Conservation (phyloP, 257 asterid species). For the Orobanche coerulescens region DNA sequence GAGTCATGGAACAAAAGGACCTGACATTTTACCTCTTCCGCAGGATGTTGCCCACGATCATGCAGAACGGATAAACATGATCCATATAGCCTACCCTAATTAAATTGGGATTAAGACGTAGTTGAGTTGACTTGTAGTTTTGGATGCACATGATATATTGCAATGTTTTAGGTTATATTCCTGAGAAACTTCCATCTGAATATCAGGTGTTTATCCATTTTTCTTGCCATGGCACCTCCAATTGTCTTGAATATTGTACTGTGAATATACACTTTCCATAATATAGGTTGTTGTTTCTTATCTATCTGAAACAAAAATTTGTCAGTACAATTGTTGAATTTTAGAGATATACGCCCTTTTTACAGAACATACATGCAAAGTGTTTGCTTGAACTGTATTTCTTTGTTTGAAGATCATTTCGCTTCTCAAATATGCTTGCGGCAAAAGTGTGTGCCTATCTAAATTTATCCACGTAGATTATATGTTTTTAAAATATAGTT, state of each 20-base stretch:
- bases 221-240: not conserved
- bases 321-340: not conserved
- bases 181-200: not conserved
- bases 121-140: no score
- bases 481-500: not conserved
- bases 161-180: not conserved
- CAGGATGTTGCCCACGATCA: no score
- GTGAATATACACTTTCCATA: not conserved
- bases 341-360: not conserved
- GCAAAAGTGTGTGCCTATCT: not conserved
- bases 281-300: not conserved
- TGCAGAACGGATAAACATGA: no score
- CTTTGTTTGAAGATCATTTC: not conserved
- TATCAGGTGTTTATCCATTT: not conserved
- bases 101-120: no score
- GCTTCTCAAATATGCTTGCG: constrained; percentile 4
- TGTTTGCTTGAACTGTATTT: not conserved
- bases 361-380: not conserved
- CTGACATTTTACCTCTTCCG: no score
- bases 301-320: not conserved
- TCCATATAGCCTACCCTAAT: no score
- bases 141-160: no score
- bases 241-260: not conserved
- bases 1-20: no score
- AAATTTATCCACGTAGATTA: not conserved